Base-by-base conservation (phyloP, 805 yeast genomes). In the Saccharomycopsis fermentans region DNA sequence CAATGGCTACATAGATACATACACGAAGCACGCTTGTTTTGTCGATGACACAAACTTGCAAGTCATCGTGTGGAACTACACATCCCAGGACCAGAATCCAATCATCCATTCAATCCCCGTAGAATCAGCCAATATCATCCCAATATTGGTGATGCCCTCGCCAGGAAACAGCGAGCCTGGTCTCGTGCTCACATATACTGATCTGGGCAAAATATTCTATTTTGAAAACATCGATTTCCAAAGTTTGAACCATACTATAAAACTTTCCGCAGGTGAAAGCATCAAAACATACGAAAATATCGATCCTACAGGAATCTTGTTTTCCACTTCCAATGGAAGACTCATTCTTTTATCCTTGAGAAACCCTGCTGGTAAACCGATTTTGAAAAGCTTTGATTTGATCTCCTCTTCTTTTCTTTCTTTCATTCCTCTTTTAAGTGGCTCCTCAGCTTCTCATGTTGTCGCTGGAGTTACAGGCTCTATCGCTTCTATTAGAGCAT, bases 221-320 rank as follows among this genome's bases (percentile, higher is more conserved):
- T 86, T 85, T 73, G 96, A 88, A 66, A 81, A 88, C 57, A 81
- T 89, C 0, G 83, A 90, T 0, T 81, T 88, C 1, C 75, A 81
- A 63, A 83, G 87, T 35, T 69, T 84, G 34, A 73, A 83, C 54
- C 71, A 73, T 54, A 64, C 69, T 2, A 65, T 84, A 24, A 76
- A 74, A 48, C 71, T 84, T 5, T 65, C 73, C 1, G 69, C 76
- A 19, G 74, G 76, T 16, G 97, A 91, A 67, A 67, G 68, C 34
- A 73, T 90, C 17, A 79, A 82, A 1, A 65, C 75, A 40, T 77
- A 85, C 1, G 80, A 81, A 57, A 79, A 79, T 60, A 76, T 85
- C 11, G 89, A 83, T 63, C 91, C 94, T 0, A 81, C 86, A 1
- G 96, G 96, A 1, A 74, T 89, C 4, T 74, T 85, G 0, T 66